phyloP scores from a whole-genome alignment of 1,284 basidiomycete genomes.

The Mycena sp. region DNA sequence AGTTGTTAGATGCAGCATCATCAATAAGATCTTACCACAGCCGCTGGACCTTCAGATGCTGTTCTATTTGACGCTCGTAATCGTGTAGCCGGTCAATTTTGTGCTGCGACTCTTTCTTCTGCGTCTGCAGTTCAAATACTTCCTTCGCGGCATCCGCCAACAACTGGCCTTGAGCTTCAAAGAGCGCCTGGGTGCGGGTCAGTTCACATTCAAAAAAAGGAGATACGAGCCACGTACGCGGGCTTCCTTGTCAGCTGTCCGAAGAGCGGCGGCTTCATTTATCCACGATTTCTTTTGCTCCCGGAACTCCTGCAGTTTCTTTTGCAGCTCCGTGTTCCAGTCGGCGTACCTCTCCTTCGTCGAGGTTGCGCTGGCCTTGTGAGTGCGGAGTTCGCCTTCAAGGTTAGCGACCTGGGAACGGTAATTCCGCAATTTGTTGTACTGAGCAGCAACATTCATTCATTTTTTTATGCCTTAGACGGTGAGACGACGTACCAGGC shows the following conservation, averaged over 20 bases:
- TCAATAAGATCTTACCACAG: conserved; percentile 62
- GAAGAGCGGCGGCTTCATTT: conserved; percentile 66
- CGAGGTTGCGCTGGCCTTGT: conserved; percentile 69
- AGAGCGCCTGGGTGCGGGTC: conserved; percentile 62
- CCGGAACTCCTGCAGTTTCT: conserved; percentile 70
- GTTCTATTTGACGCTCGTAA: conserved; percentile 79
- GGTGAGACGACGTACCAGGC: conserved; percentile 63
- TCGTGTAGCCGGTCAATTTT: conserved; percentile 78
- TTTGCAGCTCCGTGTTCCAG: conserved; percentile 76
- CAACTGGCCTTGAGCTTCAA: conserved; percentile 72
- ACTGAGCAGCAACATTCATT: conserved; percentile 50
- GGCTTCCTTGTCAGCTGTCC: conserved; percentile 71
- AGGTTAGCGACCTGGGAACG: conserved; percentile 68
- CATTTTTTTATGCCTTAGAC: neutral
- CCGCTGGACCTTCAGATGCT: conserved; percentile 72
- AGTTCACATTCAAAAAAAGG: no score
- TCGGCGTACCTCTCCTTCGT: conserved; percentile 76
- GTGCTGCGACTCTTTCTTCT: conserved; percentile 74
- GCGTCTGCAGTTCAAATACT: conserved; percentile 70
- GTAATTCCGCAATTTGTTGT: conserved; percentile 80
- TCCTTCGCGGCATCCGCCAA: conserved; percentile 67
- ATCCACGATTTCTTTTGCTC: conserved; percentile 77
- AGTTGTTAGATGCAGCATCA: neutral
- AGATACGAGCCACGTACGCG: conserved; percentile 54
- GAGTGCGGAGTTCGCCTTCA: conserved; percentile 68